A percentile compares a stretch with the other conserved stretches of the same genome.
Evolutionary conservation across 768 basidiomycete genomes (phyloP).

Genomic region (Rhodotorula diobovata): DNA sequence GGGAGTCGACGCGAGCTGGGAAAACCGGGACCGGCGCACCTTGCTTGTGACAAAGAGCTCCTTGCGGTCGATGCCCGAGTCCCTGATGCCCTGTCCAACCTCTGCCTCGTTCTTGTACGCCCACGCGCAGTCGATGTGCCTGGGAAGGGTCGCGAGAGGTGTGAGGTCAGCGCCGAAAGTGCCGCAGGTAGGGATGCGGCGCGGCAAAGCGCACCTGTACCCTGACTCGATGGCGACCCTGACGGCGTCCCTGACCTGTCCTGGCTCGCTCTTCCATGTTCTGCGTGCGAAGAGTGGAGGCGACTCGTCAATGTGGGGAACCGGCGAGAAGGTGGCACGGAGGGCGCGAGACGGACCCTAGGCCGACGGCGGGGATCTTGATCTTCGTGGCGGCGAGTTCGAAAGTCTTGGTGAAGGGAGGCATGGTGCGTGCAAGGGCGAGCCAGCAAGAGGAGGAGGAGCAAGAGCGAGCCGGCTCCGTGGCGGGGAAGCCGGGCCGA

Average conservation of each 20-base stretch:
- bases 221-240: constrained; percentile 60
- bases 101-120: constrained; percentile 72
- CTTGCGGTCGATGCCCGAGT: constrained; percentile 69
- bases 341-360: constrained; percentile 8
- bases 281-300: neutral
- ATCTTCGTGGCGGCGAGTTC: constrained; percentile 4
- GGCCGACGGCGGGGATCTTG: constrained; percentile 33
- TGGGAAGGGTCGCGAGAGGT: neutral
- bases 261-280: constrained; percentile 32
- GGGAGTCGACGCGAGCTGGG: too few species aligned
- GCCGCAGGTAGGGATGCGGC: too few species aligned
- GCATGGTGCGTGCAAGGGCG: constrained; percentile 14
- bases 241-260: constrained; percentile 21
- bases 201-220: constrained; percentile 50
- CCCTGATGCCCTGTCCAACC: constrained; percentile 55
- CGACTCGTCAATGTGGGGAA: neutral
- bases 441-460: too few species aligned
- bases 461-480: too few species aligned
- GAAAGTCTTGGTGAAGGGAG: neutral
- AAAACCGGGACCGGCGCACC: neutral
- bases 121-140: constrained; percentile 58
- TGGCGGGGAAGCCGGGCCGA: too few species aligned
- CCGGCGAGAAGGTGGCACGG: neutral
- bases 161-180: constrained; percentile 53
- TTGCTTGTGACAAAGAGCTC: constrained; percentile 64